Evolutionary conservation across 106 monocot genomes (phyloP).

Genomic region (Dendrobium chrysotoxum): DNA sequence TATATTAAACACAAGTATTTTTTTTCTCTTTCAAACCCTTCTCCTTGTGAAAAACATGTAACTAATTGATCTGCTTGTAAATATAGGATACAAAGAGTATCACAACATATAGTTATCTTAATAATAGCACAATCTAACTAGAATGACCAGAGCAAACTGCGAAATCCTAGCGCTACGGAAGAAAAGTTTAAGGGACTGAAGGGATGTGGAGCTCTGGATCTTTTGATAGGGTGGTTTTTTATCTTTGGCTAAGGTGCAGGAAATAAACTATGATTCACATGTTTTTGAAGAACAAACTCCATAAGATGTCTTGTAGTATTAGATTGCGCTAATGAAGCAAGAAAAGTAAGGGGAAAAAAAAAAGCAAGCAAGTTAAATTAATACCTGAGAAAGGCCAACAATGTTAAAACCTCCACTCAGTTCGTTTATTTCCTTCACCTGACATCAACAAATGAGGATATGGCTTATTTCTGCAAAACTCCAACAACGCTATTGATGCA

Average conservation of each 20-base stretch:
- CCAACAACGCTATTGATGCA: neutral
- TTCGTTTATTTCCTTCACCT: conserved; percentile 85
- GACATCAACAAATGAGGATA: conserved; percentile 2
- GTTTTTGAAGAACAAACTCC: neutral
- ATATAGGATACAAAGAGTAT: too few relatives aligned
- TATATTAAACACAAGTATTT: too few relatives aligned
- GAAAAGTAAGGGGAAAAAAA: neutral
- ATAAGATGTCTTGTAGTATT: neutral
- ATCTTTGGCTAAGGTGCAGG: neutral
- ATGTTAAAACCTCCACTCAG: conserved; percentile 69
- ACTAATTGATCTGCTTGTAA: too few relatives aligned
- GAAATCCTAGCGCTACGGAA: too few relatives aligned
- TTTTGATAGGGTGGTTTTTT: neutral
- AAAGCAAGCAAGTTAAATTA: neutral
- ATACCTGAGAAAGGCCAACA: conserved; percentile 94
- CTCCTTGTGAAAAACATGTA: too few relatives aligned
- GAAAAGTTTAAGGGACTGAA: neutral
- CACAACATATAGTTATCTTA: too few relatives aligned
- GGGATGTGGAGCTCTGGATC: neutral
- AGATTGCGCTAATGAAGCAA: neutral
- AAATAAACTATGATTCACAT: neutral
- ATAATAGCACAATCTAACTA: too few relatives aligned
- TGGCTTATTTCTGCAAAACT: conserved; percentile 1
- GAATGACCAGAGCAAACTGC: too few relatives aligned
- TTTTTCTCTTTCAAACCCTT: too few relatives aligned